A percentile compares a stretch with the other conserved stretches of the same genome.
Evolutionary conservation across 345 rosid species (phyloP).

Genomic region (Excoecaria cochinchinensis): DNA sequence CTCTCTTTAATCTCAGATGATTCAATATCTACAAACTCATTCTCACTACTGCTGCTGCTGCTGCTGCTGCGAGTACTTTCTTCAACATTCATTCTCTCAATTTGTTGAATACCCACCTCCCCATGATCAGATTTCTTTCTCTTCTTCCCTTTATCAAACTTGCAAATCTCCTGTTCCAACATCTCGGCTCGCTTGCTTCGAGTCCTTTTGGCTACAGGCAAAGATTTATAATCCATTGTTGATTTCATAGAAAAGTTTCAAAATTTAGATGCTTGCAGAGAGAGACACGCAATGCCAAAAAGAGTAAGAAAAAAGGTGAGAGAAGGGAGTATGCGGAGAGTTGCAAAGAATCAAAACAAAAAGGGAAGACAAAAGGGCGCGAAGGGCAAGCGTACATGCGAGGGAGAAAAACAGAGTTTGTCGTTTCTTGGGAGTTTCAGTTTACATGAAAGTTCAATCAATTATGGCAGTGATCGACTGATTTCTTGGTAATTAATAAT

Average conservation of each 20-base stretch:
- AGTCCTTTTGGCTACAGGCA: slow-evolving; percentile 2
- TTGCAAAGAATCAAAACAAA: not conserved
- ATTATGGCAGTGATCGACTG: no score
- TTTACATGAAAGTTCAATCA: no score
- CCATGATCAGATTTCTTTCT: not conserved
- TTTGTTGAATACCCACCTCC: not conserved
- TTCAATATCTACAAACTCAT: no score
- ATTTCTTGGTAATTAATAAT: no score
- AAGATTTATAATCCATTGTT: not conserved
- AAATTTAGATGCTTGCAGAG: not conserved
- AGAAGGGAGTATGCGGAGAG: not conserved
- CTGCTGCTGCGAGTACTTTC: not conserved
- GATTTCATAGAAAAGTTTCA: not conserved
- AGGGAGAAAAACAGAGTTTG: not conserved
- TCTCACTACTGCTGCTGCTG: not conserved
- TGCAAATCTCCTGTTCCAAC: not conserved
- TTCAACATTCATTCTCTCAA: no score
- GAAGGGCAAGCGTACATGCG: not conserved
- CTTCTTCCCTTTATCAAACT: not conserved
- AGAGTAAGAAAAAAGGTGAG: not conserved
- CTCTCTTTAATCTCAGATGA: no score
- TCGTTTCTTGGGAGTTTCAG: no score
- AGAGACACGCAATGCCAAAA: not conserved
- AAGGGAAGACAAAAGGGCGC: slow-evolving; percentile 1
- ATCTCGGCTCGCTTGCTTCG: not conserved